phyloP scores from a whole-genome alignment of 164 flowering plant species.

The Magnolia changhungtana region DNA sequence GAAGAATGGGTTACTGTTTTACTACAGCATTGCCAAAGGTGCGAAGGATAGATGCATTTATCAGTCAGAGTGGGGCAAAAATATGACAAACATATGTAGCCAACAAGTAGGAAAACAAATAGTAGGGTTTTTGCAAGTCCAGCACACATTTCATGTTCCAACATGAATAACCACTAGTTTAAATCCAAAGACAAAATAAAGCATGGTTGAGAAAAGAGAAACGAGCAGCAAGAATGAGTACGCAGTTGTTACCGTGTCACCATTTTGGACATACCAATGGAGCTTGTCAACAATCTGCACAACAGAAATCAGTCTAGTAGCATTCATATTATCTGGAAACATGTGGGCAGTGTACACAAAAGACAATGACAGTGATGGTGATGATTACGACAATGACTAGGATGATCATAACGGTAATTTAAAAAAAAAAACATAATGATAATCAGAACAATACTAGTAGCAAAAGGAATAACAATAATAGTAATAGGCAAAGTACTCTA shows the following conservation, averaged over 20 bases:
- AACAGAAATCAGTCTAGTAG: slow-evolving; percentile 1
- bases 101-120: too few relatives aligned
- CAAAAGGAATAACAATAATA: background rate
- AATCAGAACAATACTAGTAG: background rate
- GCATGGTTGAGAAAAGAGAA: background rate
- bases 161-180: too few relatives aligned
- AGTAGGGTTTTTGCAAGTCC: too few relatives aligned
- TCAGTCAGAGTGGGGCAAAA: too few relatives aligned
- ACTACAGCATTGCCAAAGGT: too few relatives aligned
- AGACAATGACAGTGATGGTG: background rate
- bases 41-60: too few relatives aligned
- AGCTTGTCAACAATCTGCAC: slow-evolving; percentile 77
- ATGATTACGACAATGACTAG: background rate
- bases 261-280: slow-evolving; percentile 58
- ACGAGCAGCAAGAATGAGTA: background rate
- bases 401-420: background rate
- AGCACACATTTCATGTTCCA: too few relatives aligned
- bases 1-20: too few relatives aligned
- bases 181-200: background rate
- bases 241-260: slow-evolving; percentile 53
- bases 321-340: background rate
- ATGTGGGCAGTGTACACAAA: background rate
- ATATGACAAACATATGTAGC: too few relatives aligned
- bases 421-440: too few relatives aligned
- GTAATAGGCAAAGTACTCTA: background rate